phyloP scores from a whole-genome alignment of 2,329 filamentous ascomycete species.

The Fusarium sp. region DNA sequence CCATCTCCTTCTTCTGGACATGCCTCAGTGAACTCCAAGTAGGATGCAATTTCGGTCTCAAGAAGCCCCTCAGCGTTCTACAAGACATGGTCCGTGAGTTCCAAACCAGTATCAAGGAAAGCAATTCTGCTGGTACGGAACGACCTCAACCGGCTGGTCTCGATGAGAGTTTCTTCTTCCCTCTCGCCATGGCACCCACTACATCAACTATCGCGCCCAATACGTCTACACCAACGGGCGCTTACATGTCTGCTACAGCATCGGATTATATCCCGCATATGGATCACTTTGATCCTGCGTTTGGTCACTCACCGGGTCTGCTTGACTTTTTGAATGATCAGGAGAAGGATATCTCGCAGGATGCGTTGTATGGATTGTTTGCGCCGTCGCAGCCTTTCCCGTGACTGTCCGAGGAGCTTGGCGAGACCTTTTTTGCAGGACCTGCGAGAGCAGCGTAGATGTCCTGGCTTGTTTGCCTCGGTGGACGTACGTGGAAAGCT shows the following conservation, averaged over 20 bases:
- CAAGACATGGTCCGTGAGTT: conserved; percentile 52
- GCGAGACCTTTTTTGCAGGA: conserved; percentile 36
- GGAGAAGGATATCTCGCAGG: conserved; percentile 50
- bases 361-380: conserved; percentile 50
- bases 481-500: not conserved
- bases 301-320: conserved; percentile 45
- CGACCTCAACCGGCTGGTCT: conserved; percentile 43
- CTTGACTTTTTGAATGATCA: conserved; percentile 49
- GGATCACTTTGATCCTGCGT: conserved; percentile 44
- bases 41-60: conserved; percentile 54
- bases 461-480: not conserved
- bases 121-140: conserved; percentile 35
- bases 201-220: conserved; percentile 14
- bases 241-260: conserved; percentile 34
- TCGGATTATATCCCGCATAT: conserved; percentile 42
- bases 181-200: conserved; percentile 45
- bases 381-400: conserved; percentile 48
- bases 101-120: conserved; percentile 48
- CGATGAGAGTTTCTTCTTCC: conserved; percentile 50
- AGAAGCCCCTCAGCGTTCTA: conserved; percentile 51
- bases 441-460: conserved; percentile 25
- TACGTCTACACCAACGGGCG: conserved; percentile 28
- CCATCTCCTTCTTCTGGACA: conserved; percentile 54
- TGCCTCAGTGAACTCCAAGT: conserved; percentile 52
- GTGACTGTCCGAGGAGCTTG: conserved; percentile 40